phyloP scores from a whole-genome alignment of 2,329 filamentous ascomycete genomes.

The Bipolaris gigantea region DNA sequence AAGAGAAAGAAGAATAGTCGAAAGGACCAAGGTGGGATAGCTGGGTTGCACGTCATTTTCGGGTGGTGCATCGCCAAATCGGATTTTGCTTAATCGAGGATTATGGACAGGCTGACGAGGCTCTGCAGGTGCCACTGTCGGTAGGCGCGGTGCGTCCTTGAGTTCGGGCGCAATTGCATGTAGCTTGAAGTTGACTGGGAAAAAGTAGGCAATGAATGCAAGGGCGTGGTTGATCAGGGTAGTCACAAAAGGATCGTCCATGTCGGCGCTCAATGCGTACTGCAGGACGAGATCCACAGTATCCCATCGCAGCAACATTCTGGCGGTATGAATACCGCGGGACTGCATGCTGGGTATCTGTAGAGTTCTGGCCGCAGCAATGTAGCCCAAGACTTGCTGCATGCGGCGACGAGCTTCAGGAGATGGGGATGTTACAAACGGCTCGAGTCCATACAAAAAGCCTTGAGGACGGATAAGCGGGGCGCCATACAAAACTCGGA shows the following conservation, averaged over 20 bases:
- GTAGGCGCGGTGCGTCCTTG: conserved; percentile 53
- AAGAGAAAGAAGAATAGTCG: conserved; percentile 68
- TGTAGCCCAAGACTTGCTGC: conserved; percentile 58
- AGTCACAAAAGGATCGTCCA: conserved; percentile 59
- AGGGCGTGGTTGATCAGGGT: conserved; percentile 59
- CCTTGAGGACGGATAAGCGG: conserved; percentile 32
- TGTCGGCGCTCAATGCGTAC: conserved; percentile 54
- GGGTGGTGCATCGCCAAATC: conserved; percentile 67
- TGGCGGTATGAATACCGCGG: conserved; percentile 63
- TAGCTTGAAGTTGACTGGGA: conserved; percentile 63
- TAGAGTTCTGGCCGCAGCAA: conserved; percentile 64
- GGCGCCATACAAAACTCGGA: conserved; percentile 44
- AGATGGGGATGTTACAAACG: conserved; percentile 27
- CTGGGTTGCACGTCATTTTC: conserved; percentile 47
- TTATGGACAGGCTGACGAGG: conserved; percentile 47
- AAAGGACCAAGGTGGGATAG: conserved; percentile 57
- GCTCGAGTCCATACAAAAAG: conserved; percentile 36
- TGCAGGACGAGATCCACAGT: conserved; percentile 63
- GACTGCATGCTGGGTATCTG: conserved; percentile 58
- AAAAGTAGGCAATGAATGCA: conserved; percentile 62
- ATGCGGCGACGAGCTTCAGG: conserved; percentile 42
- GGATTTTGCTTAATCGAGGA: conserved; percentile 64
- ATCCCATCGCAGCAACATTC: conserved; percentile 62
- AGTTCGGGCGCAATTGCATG: conserved; percentile 55
- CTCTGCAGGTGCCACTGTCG: conserved; percentile 34